phyloP scores from a whole-genome alignment of 1,284 basidiomycete species.

The Inonotus obliquus region DNA sequence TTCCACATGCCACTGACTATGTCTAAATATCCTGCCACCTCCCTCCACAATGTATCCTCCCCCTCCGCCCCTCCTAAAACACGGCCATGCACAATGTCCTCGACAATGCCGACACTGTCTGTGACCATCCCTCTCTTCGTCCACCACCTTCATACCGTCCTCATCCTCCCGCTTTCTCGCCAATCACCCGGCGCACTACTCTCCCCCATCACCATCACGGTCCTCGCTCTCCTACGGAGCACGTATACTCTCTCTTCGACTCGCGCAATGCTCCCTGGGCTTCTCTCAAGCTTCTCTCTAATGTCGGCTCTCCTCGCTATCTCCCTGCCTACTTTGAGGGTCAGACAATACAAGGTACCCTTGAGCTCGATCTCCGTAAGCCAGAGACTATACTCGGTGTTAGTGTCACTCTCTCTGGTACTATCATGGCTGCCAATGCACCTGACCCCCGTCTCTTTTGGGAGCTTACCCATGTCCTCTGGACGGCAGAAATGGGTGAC shows the following conservation, averaged over 20 bases:
- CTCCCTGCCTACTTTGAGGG: slow-evolving; percentile 20
- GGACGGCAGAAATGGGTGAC: slow-evolving; percentile 17
- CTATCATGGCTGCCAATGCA: slow-evolving; percentile 16
- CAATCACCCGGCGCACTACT: slow-evolving; percentile 1
- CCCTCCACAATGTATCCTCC: background rate
- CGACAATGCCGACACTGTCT: background rate
- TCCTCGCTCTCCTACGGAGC: slow-evolving; percentile 14
- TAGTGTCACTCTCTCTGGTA: slow-evolving; percentile 14
- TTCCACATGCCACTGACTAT: no score
- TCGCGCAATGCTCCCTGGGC: slow-evolving; percentile 17
- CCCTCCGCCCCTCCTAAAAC: background rate
- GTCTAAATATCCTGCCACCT: no score
- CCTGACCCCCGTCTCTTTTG: slow-evolving; percentile 14
- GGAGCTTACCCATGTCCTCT: slow-evolving; percentile 14
- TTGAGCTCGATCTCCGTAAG: slow-evolving; percentile 15
- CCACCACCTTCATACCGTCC: background rate
- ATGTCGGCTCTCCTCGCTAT: slow-evolving; percentile 8
- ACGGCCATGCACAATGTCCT: slow-evolving; percentile 9
- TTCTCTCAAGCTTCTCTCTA: slow-evolving; percentile 16
- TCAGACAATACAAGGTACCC: slow-evolving; percentile 16
- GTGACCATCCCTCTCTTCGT: background rate
- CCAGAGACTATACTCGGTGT: slow-evolving; percentile 19
- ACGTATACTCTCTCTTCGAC: slow-evolving; percentile 15
- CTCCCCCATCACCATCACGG: background rate
- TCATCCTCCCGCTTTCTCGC: background rate